Evolutionary conservation across 805 yeast species (phyloP).

Genomic region (Pichia nakasei): DNA sequence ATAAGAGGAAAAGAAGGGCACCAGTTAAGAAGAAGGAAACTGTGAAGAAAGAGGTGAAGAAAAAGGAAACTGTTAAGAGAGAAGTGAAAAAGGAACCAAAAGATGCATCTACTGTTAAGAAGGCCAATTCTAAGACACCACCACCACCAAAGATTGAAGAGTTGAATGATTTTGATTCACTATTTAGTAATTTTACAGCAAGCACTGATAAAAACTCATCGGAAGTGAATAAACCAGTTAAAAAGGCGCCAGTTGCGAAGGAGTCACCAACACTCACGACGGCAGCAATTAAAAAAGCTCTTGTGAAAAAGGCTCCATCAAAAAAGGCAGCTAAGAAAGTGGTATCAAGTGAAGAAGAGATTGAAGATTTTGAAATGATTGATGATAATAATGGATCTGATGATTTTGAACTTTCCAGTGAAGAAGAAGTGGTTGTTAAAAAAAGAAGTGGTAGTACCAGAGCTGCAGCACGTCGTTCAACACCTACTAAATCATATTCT

Average conservation of each 20-base stretch:
- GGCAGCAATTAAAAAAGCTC: constrained; percentile 18
- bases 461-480: neutral
- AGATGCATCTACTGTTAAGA: constrained; percentile 29
- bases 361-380: constrained; percentile 4
- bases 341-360: constrained; percentile 10
- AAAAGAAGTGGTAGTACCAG: neutral
- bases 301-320: constrained; percentile 13
- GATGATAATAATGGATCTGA: constrained; percentile 5
- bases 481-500: constrained; percentile 9
- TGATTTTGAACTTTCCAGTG: constrained; percentile 8
- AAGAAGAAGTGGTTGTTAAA: constrained; percentile 5
- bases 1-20: constrained; percentile 24
- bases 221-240: neutral
- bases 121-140: neutral
- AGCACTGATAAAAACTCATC: neutral
- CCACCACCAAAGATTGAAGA: neutral
- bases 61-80: constrained; percentile 44
- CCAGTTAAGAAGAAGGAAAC: constrained; percentile 43
- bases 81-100: constrained; percentile 10
- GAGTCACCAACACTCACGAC: constrained; percentile 34
- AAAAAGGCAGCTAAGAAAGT: constrained; percentile 13
- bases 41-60: constrained; percentile 35
- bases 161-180: neutral
- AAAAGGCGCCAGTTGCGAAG: neutral
- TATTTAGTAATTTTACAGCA: neutral